phyloP scores from a whole-genome alignment of 345 rosid species.

The Moricandia arvensis region DNA sequence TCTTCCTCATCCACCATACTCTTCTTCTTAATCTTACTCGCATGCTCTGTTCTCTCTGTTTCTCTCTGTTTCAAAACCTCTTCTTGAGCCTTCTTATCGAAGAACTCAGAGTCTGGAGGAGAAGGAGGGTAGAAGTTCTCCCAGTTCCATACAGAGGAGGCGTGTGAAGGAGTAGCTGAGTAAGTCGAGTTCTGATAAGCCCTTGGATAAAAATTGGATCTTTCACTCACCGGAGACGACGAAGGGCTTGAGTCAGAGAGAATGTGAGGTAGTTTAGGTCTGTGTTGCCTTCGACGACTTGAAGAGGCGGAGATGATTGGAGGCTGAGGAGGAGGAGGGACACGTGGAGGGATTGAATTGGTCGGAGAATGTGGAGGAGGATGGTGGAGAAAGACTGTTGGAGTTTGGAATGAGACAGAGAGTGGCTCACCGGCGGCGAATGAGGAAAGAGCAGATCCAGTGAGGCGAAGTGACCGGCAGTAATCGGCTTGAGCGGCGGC shows the following conservation, averaged over 20 bases:
- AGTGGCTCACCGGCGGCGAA: slow-evolving; percentile 81
- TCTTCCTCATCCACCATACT: slow-evolving; percentile 36
- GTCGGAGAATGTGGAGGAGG: slow-evolving; percentile 27
- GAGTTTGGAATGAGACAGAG: slow-evolving; percentile 78
- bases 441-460: slow-evolving; percentile 81
- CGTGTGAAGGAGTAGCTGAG: slow-evolving; percentile 76
- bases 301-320: slow-evolving; percentile 32
- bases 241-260: slow-evolving; percentile 44
- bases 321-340: slow-evolving; percentile 55
- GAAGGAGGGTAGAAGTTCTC: slow-evolving; percentile 94
- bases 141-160: slow-evolving; percentile 98
- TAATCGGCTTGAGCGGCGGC: slow-evolving; percentile 93
- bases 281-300: slow-evolving; percentile 40
- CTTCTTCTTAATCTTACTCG: slow-evolving; percentile 17
- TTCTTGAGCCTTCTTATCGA: slow-evolving; percentile 47
- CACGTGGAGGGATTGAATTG: slow-evolving; percentile 35
- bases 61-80: slow-evolving; percentile 21
- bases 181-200: slow-evolving; percentile 71
- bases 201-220: slow-evolving; percentile 49
- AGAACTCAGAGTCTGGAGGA: slow-evolving; percentile 89
- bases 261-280: slow-evolving; percentile 73
- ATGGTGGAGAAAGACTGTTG: slow-evolving; percentile 65
- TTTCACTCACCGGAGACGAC: slow-evolving; percentile 62
- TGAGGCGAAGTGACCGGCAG: slow-evolving; percentile 76
- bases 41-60: slow-evolving; percentile 62